A percentile compares a stretch with the other conserved stretches of the same genome.
These are phyloP conservation scores for Naganishia liquefaciens DNA, from an alignment of 1,284 basidiomycete species.

Conservation along the genomic window DNA sequence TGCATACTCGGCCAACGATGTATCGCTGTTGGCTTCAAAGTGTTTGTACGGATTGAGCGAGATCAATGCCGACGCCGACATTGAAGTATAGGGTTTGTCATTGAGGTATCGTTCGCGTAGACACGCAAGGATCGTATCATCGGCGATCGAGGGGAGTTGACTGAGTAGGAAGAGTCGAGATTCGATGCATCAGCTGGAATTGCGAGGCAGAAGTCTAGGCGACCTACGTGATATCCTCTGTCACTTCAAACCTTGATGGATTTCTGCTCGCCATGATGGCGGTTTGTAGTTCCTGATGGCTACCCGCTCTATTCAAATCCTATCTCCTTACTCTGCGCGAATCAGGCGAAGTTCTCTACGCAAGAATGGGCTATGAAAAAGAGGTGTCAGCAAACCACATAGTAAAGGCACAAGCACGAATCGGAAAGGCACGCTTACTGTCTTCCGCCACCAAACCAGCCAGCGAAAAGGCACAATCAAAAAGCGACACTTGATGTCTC, in stretches of 20 bases:
- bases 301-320: too few species aligned
- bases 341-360: too few species aligned
- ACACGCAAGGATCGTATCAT: slow-evolving; percentile 60
- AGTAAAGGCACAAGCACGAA: too few species aligned
- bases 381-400: too few species aligned
- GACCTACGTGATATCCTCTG: slow-evolving; percentile 11
- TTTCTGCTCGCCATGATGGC: slow-evolving; percentile 22
- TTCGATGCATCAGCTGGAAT: not conserved
- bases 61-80: slow-evolving; percentile 71
- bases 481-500: too few species aligned
- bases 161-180: not conserved
- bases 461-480: too few species aligned
- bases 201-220: not conserved
- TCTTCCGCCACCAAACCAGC: too few species aligned
- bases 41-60: slow-evolving; percentile 88
- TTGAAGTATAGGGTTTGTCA: slow-evolving; percentile 75
- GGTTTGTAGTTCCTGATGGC: not conserved
- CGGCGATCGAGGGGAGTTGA: slow-evolving; percentile 44
- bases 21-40: slow-evolving; percentile 75
- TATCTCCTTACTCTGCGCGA: too few species aligned
- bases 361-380: too few species aligned
- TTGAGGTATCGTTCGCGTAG: slow-evolving; percentile 82
- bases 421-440: too few species aligned
- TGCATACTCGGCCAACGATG: slow-evolving; percentile 77
- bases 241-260: slow-evolving; percentile 15